Percentiles rank a stretch among this genome's conserved stretches.
Conservation (phyloP, 2,329 filamentous ascomycete genomes). For the Rutstroemia sp. region DNA sequence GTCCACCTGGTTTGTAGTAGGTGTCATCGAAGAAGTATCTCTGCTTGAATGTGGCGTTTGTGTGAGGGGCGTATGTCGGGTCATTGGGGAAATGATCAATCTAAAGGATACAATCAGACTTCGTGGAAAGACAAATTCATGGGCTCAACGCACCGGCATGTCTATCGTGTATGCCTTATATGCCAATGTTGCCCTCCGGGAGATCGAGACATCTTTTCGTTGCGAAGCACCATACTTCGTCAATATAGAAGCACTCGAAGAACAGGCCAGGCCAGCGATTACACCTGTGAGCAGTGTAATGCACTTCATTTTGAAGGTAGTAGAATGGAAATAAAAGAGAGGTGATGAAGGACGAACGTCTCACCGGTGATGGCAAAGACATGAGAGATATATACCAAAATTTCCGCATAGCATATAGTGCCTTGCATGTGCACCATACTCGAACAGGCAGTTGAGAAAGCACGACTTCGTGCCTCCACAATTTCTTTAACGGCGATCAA, state of each 20-base stretch:
- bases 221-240: background rate
- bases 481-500: background rate
- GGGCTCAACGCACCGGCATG: conserved; percentile 13
- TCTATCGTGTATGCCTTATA: conserved; percentile 15
- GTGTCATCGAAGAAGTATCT: conserved; percentile 46
- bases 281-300: conserved; percentile 2
- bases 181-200: background rate
- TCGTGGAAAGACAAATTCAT: background rate
- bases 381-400: background rate
- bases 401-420: background rate
- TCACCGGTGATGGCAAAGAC: background rate
- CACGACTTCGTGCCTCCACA: background rate
- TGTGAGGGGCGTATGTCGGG: conserved; percentile 34
- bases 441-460: conserved; percentile 6
- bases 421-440: conserved; percentile 4
- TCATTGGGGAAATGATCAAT: conserved; percentile 41
- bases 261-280: background rate
- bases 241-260: conserved; percentile 4
- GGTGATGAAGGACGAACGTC: background rate
- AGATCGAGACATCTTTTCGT: background rate
- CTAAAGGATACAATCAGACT: conserved; percentile 18
- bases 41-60: conserved; percentile 44
- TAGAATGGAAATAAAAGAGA: background rate
- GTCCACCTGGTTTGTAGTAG: conserved; percentile 47
- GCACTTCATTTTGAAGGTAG: conserved; percentile 5